These are phyloP conservation scores for Arabidopsis arenosa DNA, from an alignment of 345 rosid genomes.

Conservation along the genomic window DNA sequence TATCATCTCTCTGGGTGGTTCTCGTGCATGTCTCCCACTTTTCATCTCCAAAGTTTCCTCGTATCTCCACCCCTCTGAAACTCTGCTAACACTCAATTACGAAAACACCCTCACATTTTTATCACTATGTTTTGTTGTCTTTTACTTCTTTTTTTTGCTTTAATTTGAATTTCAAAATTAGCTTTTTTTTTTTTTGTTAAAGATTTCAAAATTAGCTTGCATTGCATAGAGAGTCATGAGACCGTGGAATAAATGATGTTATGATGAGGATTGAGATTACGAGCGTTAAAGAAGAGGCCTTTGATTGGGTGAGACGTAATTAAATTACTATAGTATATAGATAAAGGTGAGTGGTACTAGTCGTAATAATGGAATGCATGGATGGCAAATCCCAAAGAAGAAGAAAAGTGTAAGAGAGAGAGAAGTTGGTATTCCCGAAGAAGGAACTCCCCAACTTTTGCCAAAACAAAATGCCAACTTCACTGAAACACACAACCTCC, in stretches of 20 bases:
- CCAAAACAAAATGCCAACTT: constrained; percentile 50
- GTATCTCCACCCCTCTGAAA: constrained; percentile 40
- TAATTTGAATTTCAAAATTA: not conserved
- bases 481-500: constrained; percentile 49
- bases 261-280: constrained; percentile 17
- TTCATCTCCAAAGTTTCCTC: constrained; percentile 48
- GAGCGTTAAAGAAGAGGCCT: constrained; percentile 13
- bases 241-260: not conserved
- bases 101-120: constrained; percentile 16
- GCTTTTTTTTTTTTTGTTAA: too few relatives aligned
- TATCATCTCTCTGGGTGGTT: constrained; percentile 44
- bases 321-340: not conserved
- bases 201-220: not conserved
- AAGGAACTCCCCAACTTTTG: constrained; percentile 51
- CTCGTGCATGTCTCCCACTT: constrained; percentile 52
- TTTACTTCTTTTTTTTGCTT: not conserved
- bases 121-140: not conserved
- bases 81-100: constrained; percentile 13
- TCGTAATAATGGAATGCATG: constrained; percentile 44
- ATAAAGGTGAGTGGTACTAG: constrained; percentile 30
- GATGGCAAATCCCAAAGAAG: constrained; percentile 38
- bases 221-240: not conserved
- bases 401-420: constrained; percentile 14
- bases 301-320: constrained; percentile 34
- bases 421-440: constrained; percentile 45